A percentile compares a stretch with the other conserved stretches of the same genome.
phyloP scores from a whole-genome alignment of 1,284 basidiomycete species.

The Malassezia equina region DNA sequence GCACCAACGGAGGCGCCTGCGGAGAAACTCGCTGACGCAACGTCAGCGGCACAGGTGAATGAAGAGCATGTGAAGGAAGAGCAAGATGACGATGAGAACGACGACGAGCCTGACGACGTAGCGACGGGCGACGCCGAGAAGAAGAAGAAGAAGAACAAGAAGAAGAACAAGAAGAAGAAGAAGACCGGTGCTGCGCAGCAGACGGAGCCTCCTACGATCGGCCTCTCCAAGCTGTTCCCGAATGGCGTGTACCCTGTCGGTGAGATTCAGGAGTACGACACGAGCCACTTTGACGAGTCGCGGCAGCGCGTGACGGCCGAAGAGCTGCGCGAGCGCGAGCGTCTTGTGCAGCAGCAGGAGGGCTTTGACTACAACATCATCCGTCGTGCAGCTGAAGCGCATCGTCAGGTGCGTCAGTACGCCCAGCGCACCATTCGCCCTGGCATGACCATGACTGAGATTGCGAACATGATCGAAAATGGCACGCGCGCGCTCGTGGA shows the following conservation, averaged over 20 bases:
- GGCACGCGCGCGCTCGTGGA: constrained; percentile 67
- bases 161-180: constrained; percentile 34
- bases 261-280: constrained; percentile 74
- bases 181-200: constrained; percentile 51
- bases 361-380: constrained; percentile 67
- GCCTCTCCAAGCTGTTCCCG: constrained; percentile 78
- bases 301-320: constrained; percentile 76
- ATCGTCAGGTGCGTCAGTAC: constrained; percentile 69
- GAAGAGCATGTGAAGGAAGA: constrained; percentile 15
- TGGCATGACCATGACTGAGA: constrained; percentile 89
- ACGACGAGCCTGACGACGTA: constrained; percentile 26
- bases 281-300: constrained; percentile 52
- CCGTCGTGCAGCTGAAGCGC: constrained; percentile 86
- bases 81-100: constrained; percentile 29
- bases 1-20: background rate
- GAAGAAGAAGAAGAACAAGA: constrained; percentile 47
- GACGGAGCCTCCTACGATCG: constrained; percentile 84
- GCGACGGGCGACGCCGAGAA: constrained; percentile 51
- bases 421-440: constrained; percentile 76
- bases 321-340: constrained; percentile 77
- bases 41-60: constrained; percentile 2
- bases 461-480: constrained; percentile 86
- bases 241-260: constrained; percentile 79
- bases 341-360: constrained; percentile 49
- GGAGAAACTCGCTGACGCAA: background rate